Evolutionary conservation across 768 basidiomycete genomes (phyloP).

Genomic region (Kwoniella mangroviensis): DNA sequence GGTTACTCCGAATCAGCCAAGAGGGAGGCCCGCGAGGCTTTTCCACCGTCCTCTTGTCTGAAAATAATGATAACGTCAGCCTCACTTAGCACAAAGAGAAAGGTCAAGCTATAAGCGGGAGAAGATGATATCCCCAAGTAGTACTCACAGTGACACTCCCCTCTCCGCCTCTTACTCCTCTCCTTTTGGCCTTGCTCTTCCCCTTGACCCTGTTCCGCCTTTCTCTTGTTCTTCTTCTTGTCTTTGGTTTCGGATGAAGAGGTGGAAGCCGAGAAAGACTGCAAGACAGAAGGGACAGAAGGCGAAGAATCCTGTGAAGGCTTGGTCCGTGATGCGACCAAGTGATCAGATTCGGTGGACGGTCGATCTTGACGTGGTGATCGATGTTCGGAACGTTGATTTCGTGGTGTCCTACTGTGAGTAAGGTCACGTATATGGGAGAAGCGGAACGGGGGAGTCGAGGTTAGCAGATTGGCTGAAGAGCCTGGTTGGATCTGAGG

Average conservation of each 20-base stretch:
- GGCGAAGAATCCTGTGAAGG: no score
- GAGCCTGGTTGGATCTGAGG: slow-evolving; percentile 4
- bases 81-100: neutral
- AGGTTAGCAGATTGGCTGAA: neutral
- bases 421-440: no score
- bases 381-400: neutral
- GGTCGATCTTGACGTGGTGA: neutral
- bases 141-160: slow-evolving; percentile 6
- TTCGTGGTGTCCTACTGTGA: no score
- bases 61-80: neutral
- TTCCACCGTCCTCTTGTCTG: slow-evolving; percentile 2
- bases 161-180: slow-evolving; percentile 8
- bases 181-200: neutral
- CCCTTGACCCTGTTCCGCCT: neutral
- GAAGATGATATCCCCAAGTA: neutral
- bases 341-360: no score
- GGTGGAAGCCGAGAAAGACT: no score
- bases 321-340: no score
- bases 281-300: no score
- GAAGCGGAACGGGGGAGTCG: neutral
- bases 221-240: slow-evolving; percentile 2
- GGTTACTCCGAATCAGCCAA: neutral
- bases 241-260: neutral
- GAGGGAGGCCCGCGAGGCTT: slow-evolving; percentile 4
- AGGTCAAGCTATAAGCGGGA: neutral